A percentile compares a stretch with the other conserved stretches of the same genome.
These are phyloP conservation scores for Cryptosporidium sp. DNA, from an alignment of 169 alveolate genomes.

Conservation along the genomic window DNA sequence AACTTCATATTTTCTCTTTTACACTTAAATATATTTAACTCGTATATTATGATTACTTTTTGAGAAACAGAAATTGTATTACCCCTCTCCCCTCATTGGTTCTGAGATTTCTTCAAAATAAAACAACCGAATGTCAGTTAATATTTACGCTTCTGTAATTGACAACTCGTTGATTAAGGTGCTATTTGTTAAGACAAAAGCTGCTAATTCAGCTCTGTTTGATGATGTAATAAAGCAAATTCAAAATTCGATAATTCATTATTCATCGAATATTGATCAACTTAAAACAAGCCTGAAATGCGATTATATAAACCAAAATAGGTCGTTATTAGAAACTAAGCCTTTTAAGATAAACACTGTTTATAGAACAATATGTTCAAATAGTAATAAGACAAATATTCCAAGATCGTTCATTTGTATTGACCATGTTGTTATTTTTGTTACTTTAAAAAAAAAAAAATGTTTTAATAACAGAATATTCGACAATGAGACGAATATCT, in stretches of 20 bases:
- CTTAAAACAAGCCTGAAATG: background rate
- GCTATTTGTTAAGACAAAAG: slow-evolving; percentile 10
- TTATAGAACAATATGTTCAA: background rate
- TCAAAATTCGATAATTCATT: background rate
- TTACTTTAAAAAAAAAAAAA: background rate
- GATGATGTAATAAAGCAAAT: background rate
- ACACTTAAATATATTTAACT: background rate
- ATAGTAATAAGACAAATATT: background rate
- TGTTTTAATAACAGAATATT: background rate
- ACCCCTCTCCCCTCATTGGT: slow-evolving; percentile 25
- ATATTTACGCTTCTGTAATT: slow-evolving; percentile 6
- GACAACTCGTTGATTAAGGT: slow-evolving; percentile 35
- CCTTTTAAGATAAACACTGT: background rate
- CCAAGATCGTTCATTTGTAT: background rate
- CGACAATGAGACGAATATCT: background rate
- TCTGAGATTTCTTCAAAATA: background rate
- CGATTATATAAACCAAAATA: background rate
- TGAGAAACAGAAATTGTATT: background rate
- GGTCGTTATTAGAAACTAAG: background rate
- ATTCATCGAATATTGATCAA: background rate
- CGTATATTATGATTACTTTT: too few species aligned
- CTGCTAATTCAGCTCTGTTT: background rate
- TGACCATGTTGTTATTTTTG: background rate
- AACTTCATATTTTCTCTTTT: too few species aligned
- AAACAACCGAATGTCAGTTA: slow-evolving; percentile 13